phyloP scores from a whole-genome alignment of 139 green algal genomes.

The Auxenochlorella protothecoides region DNA sequence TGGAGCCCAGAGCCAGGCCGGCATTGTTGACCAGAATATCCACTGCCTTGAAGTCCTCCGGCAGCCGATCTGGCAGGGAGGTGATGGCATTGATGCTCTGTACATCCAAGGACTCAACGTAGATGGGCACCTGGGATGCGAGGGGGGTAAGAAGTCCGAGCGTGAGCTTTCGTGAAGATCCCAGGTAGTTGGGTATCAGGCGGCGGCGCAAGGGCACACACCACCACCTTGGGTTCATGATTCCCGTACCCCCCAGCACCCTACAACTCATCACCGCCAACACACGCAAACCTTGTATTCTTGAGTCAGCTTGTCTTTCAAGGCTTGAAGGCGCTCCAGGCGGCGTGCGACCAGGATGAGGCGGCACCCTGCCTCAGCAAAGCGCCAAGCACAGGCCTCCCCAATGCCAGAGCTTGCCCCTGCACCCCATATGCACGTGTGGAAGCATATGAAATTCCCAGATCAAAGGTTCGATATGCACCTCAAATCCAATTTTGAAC shows the following conservation, averaged over 20 bases:
- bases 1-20: constrained; percentile 56
- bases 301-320: constrained; percentile 36
- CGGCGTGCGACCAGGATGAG: constrained; percentile 63
- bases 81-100: neutral
- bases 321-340: constrained; percentile 37
- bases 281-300: constrained; percentile 32
- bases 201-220: no score
- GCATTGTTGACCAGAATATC: constrained; percentile 85
- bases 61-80: constrained; percentile 2
- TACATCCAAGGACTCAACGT: neutral
- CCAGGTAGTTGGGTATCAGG: no score
- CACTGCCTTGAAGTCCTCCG: constrained; percentile 29
- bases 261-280: neutral
- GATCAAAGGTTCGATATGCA: neutral
- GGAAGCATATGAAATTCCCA: neutral
- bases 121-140: neutral
- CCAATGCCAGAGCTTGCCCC: constrained; percentile 64
- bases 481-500: neutral
- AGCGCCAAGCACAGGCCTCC: constrained; percentile 49
- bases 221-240: no score
- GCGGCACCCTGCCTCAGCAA: constrained; percentile 57
- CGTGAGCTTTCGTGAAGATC: no score
- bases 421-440: constrained; percentile 3
- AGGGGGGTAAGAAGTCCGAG: no score
- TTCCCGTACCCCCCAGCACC: no score